Base-by-base conservation (phyloP, 495 filamentous ascomycete genomes). In the Aspergillus egyptiacus region DNA sequence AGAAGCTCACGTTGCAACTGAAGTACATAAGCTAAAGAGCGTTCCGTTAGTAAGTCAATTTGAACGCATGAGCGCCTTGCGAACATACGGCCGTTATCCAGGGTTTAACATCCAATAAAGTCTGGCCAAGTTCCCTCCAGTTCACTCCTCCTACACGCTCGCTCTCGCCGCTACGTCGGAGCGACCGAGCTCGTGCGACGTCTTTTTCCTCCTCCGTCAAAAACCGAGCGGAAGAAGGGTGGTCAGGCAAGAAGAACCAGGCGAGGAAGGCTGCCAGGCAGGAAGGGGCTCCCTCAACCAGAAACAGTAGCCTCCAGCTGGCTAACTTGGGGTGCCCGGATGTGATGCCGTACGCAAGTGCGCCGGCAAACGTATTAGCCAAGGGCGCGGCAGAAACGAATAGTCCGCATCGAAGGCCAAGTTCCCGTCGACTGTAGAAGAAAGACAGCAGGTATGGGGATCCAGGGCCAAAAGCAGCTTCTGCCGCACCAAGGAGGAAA, bases 271-370 rank as follows among this genome's bases (percentile, higher is more conserved):
- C 82, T n/a, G 86, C 73, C 3, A 81, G 34, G 31, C 88, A 69
- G 2, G 80, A 83, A 2, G 89, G 89, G 2, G 88, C 54, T 2
- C 89, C 89, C 66, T 95, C 89, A 5, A 91, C 83, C 5, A 95
- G 69, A 64, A 95, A 93, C 17, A 95, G 65, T 1, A 95, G 64
- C 25, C 86, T 76, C 89, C 89, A 95, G 42, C 79, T 85, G 1
- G 84, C 76, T 30, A 95, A 68, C 6, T 71, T 61, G 1, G 82
- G 70, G 58, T 82, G 73, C 2, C 84, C 82, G 0, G 78, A 84
- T 0, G 86, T 90, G 47, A 96, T 93, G 6, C 82, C 87, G 46
- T 87, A 94, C 0, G 89, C 89, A 4, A 95, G 69, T 5, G 85
- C 85, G 22, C 88, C 87, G 0, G 88, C 86, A 59, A 94, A 94